These are phyloP conservation scores for Talaromyces stipitatus DNA, from an alignment of 495 filamentous ascomycete species.

Conservation along the genomic window DNA sequence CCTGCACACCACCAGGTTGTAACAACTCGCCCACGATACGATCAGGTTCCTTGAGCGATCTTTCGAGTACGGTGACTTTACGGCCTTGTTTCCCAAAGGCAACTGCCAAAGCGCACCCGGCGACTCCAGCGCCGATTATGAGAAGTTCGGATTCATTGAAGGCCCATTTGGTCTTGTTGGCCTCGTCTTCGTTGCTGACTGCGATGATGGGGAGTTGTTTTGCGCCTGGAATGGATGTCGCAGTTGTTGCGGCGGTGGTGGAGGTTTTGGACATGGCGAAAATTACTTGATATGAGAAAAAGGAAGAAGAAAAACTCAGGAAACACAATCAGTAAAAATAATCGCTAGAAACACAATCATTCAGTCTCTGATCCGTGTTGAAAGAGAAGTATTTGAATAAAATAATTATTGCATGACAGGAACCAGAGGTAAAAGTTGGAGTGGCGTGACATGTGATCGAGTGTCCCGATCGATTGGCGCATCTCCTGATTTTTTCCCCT, in stretches of 20 bases:
- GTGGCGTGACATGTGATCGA: constrained; percentile 37
- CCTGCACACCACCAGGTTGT: constrained; percentile 83
- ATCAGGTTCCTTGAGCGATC: constrained; percentile 86
- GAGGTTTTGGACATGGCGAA: constrained; percentile 4
- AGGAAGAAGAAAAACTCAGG: neutral
- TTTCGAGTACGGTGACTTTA: constrained; percentile 84
- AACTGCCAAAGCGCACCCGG: constrained; percentile 84
- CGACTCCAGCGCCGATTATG: constrained; percentile 82
- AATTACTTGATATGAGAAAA: neutral
- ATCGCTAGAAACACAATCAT: too few species aligned
- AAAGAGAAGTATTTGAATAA: too few species aligned
- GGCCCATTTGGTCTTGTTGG: constrained; percentile 12
- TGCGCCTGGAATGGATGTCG: neutral
- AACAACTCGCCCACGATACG: constrained; percentile 93
- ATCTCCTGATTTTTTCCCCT: constrained; percentile 1
- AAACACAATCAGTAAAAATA: neutral
- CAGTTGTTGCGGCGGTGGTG: constrained; percentile 3
- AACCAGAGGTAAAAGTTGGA: neutral
- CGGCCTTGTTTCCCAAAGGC: constrained; percentile 82
- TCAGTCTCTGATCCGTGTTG: too few species aligned
- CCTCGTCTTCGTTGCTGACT: constrained; percentile 16
- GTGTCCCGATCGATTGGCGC: constrained; percentile 1
- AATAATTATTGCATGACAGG: neutral
- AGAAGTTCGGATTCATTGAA: constrained; percentile 69
- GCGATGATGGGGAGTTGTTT: neutral